Evolutionary conservation across 2,329 filamentous ascomycete genomes (phyloP).

Genomic region (Purpureocillium lavendulum): DNA sequence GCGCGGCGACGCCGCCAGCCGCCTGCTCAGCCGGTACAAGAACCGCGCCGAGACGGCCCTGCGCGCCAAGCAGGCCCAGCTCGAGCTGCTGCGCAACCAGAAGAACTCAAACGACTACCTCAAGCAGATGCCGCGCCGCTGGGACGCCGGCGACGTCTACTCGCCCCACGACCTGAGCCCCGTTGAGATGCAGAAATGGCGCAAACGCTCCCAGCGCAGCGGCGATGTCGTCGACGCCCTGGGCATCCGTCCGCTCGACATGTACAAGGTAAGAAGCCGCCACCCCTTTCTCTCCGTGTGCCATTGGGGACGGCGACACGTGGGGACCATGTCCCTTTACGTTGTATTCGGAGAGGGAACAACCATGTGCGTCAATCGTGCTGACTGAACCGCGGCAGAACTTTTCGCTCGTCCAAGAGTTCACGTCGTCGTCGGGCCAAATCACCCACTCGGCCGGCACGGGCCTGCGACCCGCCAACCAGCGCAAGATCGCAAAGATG

Average conservation of each 20-base stretch:
- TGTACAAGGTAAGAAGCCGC: conserved; percentile 64
- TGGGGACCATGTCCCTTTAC: background rate
- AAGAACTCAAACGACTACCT: conserved; percentile 44
- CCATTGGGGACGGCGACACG: background rate
- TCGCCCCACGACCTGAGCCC: conserved; percentile 78
- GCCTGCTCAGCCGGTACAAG: conserved; percentile 19
- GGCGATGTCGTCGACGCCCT: conserved; percentile 73
- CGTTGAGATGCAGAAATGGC: conserved; percentile 76
- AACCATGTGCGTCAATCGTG: no score
- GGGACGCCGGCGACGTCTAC: conserved; percentile 77
- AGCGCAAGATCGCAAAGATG: conserved; percentile 87
- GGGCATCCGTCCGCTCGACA: conserved; percentile 68
- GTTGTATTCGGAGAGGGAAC: no score
- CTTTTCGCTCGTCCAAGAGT: conserved; percentile 85
- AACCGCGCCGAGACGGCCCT: conserved; percentile 10
- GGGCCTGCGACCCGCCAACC: conserved; percentile 78
- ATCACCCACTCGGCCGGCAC: conserved; percentile 73
- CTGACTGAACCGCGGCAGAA: conserved; percentile 49
- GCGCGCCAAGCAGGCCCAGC: conserved; percentile 21
- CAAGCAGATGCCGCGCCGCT: conserved; percentile 60
- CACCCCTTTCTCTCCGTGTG: no score
- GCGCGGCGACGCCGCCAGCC: conserved; percentile 18
- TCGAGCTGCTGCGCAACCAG: conserved; percentile 28
- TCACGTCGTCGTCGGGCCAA: conserved; percentile 73
- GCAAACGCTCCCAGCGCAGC: conserved; percentile 45